phyloP scores from a whole-genome alignment of 1,139 yeast species.

The Taphrina populina region DNA sequence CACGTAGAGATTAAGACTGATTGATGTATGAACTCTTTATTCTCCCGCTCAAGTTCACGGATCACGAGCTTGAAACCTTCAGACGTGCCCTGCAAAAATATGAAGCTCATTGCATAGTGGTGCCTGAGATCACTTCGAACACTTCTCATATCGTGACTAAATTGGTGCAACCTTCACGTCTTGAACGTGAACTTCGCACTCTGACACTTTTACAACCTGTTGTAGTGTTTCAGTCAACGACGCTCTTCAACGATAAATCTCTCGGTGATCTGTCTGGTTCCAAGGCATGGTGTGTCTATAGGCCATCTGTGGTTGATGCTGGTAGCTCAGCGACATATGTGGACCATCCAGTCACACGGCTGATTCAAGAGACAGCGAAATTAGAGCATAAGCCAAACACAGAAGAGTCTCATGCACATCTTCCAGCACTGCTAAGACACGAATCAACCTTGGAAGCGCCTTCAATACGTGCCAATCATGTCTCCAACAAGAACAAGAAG shows the following conservation, averaged over 20 bases:
- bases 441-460: constrained; percentile 23
- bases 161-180: constrained; percentile 2
- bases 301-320: no score
- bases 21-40: background rate
- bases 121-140: background rate
- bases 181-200: constrained; percentile 12
- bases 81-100: background rate
- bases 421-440: constrained; percentile 15
- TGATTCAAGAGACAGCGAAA: no score
- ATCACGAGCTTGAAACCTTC: background rate
- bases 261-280: no score
- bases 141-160: constrained; percentile 1
- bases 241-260: no score
- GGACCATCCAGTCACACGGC: no score
- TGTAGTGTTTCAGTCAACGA: background rate
- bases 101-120: background rate
- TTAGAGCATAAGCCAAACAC: no score
- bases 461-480: background rate
- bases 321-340: no score
- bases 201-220: background rate
- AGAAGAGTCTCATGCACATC: no score
- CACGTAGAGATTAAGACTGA: no score
- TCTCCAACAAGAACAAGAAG: constrained; percentile 5
- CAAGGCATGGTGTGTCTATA: no score
- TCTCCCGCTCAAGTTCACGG: constrained; percentile 1